Conservation (phyloP, 257 asterid species). For the Anisodus tanguticus region DNA sequence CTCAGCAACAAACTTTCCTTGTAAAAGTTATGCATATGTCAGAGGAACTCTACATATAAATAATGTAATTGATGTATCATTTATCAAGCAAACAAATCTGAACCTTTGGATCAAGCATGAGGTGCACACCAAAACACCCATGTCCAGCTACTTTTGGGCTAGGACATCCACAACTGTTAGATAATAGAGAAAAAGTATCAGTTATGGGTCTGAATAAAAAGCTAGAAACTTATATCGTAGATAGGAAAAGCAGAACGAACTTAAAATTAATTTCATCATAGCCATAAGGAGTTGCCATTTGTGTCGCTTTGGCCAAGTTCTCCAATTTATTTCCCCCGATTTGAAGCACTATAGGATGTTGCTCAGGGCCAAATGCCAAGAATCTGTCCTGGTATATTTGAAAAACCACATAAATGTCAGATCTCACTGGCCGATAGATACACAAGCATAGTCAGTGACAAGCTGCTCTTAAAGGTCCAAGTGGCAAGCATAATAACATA, state of each 20-base stretch:
- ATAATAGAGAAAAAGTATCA: slow-evolving; percentile 29
- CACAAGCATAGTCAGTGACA: slow-evolving; percentile 21
- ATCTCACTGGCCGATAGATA: not conserved
- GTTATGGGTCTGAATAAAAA: slow-evolving; percentile 34
- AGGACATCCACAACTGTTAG: slow-evolving; percentile 92
- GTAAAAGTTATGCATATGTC: slow-evolving; percentile 48
- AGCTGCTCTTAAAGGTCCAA: slow-evolving; percentile 17
- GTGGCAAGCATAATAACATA: not conserved
- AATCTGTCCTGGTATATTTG: slow-evolving; percentile 71
- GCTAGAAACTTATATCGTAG: slow-evolving; percentile 17
- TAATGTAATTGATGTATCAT: not conserved
- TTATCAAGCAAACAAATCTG: slow-evolving; percentile 35
- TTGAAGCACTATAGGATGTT: slow-evolving; percentile 96
- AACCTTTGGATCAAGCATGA: slow-evolving; percentile 98
- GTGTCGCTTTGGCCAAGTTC: slow-evolving; percentile 86
- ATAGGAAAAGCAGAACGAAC: slow-evolving; percentile 48
- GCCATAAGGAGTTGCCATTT: slow-evolving; percentile 86
- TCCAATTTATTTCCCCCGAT: slow-evolving; percentile 91
- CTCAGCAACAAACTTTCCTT: slow-evolving; percentile 94
- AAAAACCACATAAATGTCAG: slow-evolving; percentile 37
- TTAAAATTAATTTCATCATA: slow-evolving; percentile 95
- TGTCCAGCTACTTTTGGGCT: slow-evolving; percentile 98
- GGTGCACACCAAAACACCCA: slow-evolving; percentile 94
- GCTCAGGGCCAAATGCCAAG: slow-evolving; percentile 87
- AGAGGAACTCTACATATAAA: slow-evolving; percentile 42